Percentiles rank a stretch among this genome's conserved stretches.
Evolutionary conservation across 495 filamentous ascomycete genomes (phyloP).

Genomic region (Neurospora sp.): DNA sequence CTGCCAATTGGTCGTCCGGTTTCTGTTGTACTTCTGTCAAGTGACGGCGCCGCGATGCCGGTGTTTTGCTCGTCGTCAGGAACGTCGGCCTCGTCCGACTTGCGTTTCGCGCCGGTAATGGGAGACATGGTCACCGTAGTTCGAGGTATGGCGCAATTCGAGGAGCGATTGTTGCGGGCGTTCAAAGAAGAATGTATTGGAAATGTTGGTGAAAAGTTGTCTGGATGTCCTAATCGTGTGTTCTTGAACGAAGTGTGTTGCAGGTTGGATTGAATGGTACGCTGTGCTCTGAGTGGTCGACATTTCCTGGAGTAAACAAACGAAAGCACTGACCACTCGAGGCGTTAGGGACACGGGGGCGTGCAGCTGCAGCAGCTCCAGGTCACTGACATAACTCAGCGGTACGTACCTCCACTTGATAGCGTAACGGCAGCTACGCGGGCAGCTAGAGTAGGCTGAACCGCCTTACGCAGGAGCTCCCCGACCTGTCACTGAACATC

Average conservation of each 20-base stretch:
- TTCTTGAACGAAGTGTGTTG: conserved; percentile 5
- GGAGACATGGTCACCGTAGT: conserved; percentile 40
- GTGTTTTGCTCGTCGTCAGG: conserved; percentile 21
- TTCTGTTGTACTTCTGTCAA: conserved; percentile 22
- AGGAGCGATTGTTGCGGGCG: no score
- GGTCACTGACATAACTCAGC: not conserved
- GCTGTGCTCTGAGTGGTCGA: conserved; percentile 21
- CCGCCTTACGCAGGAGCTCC: conserved; percentile 19
- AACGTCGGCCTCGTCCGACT: conserved; percentile 40
- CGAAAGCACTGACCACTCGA: conserved; percentile 5
- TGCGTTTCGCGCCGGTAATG: conserved; percentile 46
- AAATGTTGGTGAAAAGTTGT: not conserved
- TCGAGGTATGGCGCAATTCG: no score
- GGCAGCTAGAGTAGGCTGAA: conserved; percentile 11
- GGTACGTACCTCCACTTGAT: not conserved
- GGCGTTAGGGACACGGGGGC: not conserved
- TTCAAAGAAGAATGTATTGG: not conserved
- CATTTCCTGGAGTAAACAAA: conserved; percentile 28
- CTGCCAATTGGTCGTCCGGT: conserved; percentile 32
- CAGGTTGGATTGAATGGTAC: not conserved
- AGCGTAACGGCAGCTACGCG: not conserved
- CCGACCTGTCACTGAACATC: not conserved
- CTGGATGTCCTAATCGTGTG: not conserved
- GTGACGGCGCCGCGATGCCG: conserved; percentile 12
- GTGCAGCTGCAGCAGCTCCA: not conserved